Conservation (phyloP, 345 rosid species). For the Turnera subulata region DNA sequence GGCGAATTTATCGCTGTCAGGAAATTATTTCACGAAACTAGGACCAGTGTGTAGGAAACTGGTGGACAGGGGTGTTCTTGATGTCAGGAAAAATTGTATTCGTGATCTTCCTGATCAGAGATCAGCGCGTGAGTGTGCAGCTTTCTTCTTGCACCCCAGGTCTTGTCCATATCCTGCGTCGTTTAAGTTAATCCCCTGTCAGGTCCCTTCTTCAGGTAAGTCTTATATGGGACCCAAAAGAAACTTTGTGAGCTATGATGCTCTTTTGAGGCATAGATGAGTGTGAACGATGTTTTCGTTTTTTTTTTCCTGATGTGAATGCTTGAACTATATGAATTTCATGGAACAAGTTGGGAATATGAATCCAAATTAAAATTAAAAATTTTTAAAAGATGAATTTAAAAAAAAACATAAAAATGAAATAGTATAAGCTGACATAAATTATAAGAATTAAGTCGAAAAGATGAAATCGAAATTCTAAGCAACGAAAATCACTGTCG, state of each 20-base stretch:
- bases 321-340: too few relatives aligned
- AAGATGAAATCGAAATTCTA: too few relatives aligned
- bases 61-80: constrained; percentile 24
- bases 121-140: constrained; percentile 25
- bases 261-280: constrained; percentile 19
- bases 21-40: constrained; percentile 33
- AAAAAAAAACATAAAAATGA: too few relatives aligned
- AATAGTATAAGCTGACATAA: too few relatives aligned
- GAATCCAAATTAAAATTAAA: too few relatives aligned
- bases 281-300: too few relatives aligned
- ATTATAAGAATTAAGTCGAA: too few relatives aligned
- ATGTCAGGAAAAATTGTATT: constrained; percentile 39
- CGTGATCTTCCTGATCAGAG: constrained; percentile 36
- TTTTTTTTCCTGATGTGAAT: too few relatives aligned
- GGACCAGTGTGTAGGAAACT: constrained; percentile 38
- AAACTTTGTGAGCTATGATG: constrained; percentile 21
- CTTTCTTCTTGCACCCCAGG: constrained; percentile 21
- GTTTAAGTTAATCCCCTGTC: constrained; percentile 29
- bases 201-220: constrained; percentile 1
- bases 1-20: constrained; percentile 30
- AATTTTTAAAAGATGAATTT: constrained; percentile 20
- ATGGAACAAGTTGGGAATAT: too few relatives aligned
- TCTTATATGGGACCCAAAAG: background rate
- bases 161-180: constrained; percentile 16
- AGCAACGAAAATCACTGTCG: too few relatives aligned